Conservation (phyloP, 441 rosid species). For the Pelargonium cotyledonis region DNA sequence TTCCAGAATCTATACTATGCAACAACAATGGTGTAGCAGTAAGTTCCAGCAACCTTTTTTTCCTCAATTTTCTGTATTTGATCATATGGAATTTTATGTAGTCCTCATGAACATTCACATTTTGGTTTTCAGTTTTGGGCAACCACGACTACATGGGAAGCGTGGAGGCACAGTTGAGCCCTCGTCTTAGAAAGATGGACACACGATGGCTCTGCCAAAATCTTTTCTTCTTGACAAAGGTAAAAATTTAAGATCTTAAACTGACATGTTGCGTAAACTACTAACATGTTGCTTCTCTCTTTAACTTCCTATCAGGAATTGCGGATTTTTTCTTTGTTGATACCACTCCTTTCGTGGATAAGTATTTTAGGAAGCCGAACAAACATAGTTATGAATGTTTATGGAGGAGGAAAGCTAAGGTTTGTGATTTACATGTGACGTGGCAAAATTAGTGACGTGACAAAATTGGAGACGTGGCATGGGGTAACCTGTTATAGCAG, state of each 20-base stretch:
- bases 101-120: no score
- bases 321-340: slow-evolving; percentile 75
- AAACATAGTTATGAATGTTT: slow-evolving; percentile 59
- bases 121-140: slow-evolving; percentile 47
- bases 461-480: no score
- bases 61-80: background rate
- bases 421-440: no score
- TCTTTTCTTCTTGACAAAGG: slow-evolving; percentile 58
- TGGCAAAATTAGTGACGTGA: no score
- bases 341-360: slow-evolving; percentile 61
- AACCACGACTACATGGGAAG: slow-evolving; percentile 86
- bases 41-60: background rate
- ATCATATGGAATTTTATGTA: no score
- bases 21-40: slow-evolving; percentile 61
- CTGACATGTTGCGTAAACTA: no score
- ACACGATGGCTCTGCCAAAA: slow-evolving; percentile 61
- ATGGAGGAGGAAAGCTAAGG: no score
- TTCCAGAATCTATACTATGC: slow-evolving; percentile 44
- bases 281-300: no score
- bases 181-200: slow-evolving; percentile 39
- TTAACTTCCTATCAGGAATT: slow-evolving; percentile 25
- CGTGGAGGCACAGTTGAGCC: slow-evolving; percentile 66
- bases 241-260: slow-evolving; percentile 13
- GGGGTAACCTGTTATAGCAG: no score
- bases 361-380: slow-evolving; percentile 46